Evolutionary conservation across 345 rosid genomes (phyloP).

Genomic region (Sonneratia caseolaris): DNA sequence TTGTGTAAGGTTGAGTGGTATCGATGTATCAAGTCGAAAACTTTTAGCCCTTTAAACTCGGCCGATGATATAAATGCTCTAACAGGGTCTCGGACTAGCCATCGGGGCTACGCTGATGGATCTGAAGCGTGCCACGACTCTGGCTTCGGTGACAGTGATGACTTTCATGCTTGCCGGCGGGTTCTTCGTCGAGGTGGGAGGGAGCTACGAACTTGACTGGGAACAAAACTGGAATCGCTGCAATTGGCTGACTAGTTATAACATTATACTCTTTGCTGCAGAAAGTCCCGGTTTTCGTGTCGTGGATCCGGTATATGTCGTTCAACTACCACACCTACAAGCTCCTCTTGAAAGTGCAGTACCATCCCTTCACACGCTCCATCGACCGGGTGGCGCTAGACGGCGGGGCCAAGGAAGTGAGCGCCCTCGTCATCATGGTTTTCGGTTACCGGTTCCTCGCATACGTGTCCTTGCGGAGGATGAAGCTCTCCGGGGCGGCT

Average conservation of each 20-base stretch:
- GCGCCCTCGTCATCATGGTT: conserved; percentile 73
- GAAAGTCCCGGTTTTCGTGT: conserved; percentile 74
- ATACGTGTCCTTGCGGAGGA: conserved; percentile 65
- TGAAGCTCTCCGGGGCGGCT: conserved; percentile 36
- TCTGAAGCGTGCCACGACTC: conserved; percentile 80
- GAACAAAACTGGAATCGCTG: no score
- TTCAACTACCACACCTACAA: conserved; percentile 95
- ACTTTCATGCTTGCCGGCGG: conserved; percentile 97
- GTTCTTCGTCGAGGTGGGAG: conserved; percentile 64
- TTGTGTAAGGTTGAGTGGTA: background rate
- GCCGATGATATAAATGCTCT: conserved; percentile 4
- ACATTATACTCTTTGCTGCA: conserved; percentile 22
- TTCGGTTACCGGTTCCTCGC: conserved; percentile 89
- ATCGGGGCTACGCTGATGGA: conserved; percentile 97
- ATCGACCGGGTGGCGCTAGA: conserved; percentile 51
- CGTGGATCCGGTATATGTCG: conserved; percentile 90
- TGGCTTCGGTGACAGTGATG: conserved; percentile 96
- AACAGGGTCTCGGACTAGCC: conserved; percentile 93
- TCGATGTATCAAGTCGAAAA: background rate
- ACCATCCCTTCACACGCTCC: conserved; percentile 28
- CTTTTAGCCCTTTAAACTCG: background rate
- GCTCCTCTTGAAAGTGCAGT: conserved; percentile 88
- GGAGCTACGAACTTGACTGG: background rate
- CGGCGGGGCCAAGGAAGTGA: conserved; percentile 52
- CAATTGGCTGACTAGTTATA: background rate